Evolutionary conservation across 495 filamentous ascomycete genomes (phyloP).

Genomic region (Friedmanniomyces endolithicus): DNA sequence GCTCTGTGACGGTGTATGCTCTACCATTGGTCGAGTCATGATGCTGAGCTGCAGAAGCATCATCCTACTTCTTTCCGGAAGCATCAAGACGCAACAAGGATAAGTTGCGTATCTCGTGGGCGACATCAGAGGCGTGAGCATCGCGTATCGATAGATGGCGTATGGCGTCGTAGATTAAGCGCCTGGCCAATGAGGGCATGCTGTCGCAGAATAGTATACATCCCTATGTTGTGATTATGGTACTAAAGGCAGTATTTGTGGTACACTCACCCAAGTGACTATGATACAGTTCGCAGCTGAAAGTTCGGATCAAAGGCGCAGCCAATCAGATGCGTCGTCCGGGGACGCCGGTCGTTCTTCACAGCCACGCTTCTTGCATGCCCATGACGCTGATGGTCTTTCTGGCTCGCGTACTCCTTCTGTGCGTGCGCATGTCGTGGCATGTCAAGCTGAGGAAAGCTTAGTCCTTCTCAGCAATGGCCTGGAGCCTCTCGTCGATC

Average conservation of each 20-base stretch:
- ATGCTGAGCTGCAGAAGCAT: neutral
- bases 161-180: neutral
- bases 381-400: neutral
- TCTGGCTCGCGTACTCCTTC: neutral
- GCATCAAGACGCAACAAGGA: neutral
- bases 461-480: conserved; percentile 96
- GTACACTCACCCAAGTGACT: neutral
- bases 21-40: neutral
- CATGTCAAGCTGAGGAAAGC: conserved; percentile 9
- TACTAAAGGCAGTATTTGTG: neutral
- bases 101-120: neutral
- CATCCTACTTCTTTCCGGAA: neutral
- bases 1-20: neutral
- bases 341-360: neutral
- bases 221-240: neutral
- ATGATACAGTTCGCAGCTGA: neutral
- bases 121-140: neutral
- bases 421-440: neutral
- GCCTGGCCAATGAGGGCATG: neutral
- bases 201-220: neutral
- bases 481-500: conserved; percentile 95
- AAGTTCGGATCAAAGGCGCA: neutral
- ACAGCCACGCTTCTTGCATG: neutral
- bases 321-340: neutral
- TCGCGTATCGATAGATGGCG: neutral